phyloP scores from a whole-genome alignment of 306 rosid species.

The Prunus armeniaca region DNA sequence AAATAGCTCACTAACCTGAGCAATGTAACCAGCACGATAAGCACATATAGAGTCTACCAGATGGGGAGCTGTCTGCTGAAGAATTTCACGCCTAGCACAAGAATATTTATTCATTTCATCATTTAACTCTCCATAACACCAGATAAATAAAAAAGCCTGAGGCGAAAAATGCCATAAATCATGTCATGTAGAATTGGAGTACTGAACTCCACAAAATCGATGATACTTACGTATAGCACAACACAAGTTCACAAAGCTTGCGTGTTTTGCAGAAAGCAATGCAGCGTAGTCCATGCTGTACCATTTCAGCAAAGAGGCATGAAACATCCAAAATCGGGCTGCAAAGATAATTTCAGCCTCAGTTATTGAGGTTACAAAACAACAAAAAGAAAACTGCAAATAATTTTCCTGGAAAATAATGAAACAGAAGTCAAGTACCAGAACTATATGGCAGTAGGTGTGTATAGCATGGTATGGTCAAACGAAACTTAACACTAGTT shows the following conservation, averaged over 20 bases:
- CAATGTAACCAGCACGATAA: conserved; percentile 89
- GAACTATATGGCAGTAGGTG: neutral
- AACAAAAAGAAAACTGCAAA: neutral
- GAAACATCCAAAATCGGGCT: conserved; percentile 71
- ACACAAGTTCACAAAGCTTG: conserved; percentile 86
- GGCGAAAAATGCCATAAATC: conserved; percentile 20
- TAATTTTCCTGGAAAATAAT: neutral
- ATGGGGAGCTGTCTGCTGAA: conserved; percentile 69
- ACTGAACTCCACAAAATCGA: conserved; percentile 25
- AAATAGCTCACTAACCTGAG: conserved; percentile 49
- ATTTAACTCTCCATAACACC: conserved; percentile 19
- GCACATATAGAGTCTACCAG: conserved; percentile 64
- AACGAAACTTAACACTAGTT: neutral
- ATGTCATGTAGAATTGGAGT: conserved; percentile 21
- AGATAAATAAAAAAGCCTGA: conserved; percentile 3
- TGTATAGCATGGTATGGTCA: neutral
- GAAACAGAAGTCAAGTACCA: neutral
- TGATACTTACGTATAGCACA: conserved; percentile 75
- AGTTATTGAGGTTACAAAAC: conserved; percentile 19
- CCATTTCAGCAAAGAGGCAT: conserved; percentile 89
- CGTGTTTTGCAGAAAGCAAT: conserved; percentile 85
- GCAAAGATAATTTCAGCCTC: conserved; percentile 35
- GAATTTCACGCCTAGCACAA: conserved; percentile 76
- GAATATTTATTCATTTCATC: conserved; percentile 24
- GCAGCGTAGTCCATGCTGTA: conserved; percentile 97